A percentile compares a stretch with the other conserved stretches of the same genome.
phyloP scores from a whole-genome alignment of 352 stramenopile species.

The Ochromonadaceae sp. region DNA sequence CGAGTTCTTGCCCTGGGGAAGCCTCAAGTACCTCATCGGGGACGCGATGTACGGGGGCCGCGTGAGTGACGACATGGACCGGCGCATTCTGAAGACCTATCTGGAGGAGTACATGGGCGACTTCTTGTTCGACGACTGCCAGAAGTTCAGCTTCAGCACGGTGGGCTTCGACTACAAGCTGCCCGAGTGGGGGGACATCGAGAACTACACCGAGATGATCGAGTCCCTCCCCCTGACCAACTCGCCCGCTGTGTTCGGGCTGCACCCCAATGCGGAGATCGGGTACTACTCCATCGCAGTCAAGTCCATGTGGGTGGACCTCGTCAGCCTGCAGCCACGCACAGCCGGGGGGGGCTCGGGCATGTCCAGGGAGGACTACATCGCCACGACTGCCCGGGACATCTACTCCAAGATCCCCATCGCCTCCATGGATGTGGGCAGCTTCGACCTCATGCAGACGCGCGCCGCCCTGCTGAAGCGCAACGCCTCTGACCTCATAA shows the following conservation, averaged over 20 bases:
- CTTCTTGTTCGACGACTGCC: constrained; percentile 83
- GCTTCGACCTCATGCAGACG: constrained; percentile 33
- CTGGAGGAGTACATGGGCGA: constrained; percentile 61
- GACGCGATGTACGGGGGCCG: constrained; percentile 90
- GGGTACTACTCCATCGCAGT: constrained; percentile 86
- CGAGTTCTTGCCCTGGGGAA: constrained; percentile 80
- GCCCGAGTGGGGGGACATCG: constrained; percentile 39
- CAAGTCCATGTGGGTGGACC: constrained; percentile 75
- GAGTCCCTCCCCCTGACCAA: constrained; percentile 78
- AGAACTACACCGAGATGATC: constrained; percentile 56
- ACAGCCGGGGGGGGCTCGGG: constrained; percentile 42
- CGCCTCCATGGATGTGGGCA: constrained; percentile 54
- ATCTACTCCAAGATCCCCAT: constrained; percentile 72
- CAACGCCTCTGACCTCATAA: constrained; percentile 19
- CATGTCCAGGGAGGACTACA: constrained; percentile 77
- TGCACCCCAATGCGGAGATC: constrained; percentile 89
- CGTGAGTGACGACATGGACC: constrained; percentile 87
- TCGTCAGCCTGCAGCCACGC: constrained; percentile 75
- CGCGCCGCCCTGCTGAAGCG: constrained; percentile 23
- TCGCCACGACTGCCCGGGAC: constrained; percentile 63
- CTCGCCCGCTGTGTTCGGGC: constrained; percentile 78
- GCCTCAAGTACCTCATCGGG: constrained; percentile 80
- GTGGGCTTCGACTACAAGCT: constrained; percentile 82
- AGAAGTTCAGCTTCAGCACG: constrained; percentile 52
- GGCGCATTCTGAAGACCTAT: constrained; percentile 73